These are phyloP conservation scores for Leonotis leonurus DNA, from an alignment of 257 asterid genomes.

Conservation along the genomic window DNA sequence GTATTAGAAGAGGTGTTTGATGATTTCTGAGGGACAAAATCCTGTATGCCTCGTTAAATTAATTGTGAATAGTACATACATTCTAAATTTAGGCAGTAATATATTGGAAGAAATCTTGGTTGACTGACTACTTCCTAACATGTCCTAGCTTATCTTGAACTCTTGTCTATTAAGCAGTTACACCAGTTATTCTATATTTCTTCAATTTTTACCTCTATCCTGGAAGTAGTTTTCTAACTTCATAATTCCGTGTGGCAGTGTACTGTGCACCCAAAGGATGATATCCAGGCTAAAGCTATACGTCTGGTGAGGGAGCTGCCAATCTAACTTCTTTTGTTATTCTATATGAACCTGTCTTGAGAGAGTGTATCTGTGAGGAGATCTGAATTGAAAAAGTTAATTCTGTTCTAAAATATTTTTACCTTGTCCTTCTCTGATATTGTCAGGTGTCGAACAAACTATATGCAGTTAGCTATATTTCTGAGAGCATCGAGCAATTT, in stretches of 20 bases:
- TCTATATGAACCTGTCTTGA: not conserved
- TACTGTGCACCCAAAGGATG: constrained; percentile 78
- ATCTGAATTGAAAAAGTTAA: constrained; percentile 8
- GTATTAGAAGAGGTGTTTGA: too few species aligned
- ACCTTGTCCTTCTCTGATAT: constrained; percentile 18
- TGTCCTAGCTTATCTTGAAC: not conserved
- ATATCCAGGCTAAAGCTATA: constrained; percentile 82
- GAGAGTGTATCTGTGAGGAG: constrained; percentile 1
- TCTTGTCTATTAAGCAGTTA: not conserved
- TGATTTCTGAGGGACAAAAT: too few species aligned
- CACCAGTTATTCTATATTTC: not conserved
- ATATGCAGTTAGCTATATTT: constrained; percentile 46
- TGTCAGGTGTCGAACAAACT: constrained; percentile 89
- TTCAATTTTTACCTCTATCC: not conserved
- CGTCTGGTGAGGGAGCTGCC: constrained; percentile 62
- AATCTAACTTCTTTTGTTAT: constrained; percentile 9
- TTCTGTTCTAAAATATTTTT: constrained; percentile 12
- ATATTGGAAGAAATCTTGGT: not conserved
- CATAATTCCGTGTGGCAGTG: constrained; percentile 55
- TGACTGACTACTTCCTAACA: not conserved
- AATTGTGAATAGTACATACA: not conserved
- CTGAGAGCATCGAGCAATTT: constrained; percentile 75
- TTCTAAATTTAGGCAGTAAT: not conserved
- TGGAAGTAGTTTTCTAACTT: constrained; percentile 14
- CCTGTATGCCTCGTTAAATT: too few species aligned